phyloP scores from a whole-genome alignment of 768 basidiomycete species.

The Boletus sensibilis region DNA sequence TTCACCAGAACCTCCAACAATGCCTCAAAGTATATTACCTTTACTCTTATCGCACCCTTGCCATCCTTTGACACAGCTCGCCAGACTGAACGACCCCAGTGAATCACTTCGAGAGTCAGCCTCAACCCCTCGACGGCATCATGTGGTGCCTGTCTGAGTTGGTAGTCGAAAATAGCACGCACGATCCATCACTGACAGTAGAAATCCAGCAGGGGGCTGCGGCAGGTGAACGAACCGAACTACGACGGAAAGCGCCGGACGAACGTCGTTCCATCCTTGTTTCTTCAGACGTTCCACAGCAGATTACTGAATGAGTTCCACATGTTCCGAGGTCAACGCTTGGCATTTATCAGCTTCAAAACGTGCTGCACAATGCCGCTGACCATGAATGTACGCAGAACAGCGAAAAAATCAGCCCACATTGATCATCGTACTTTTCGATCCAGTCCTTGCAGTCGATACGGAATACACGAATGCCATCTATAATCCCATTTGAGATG shows the following conservation, averaged over 20 bases:
- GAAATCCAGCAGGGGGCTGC: not conserved
- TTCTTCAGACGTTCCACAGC: not conserved
- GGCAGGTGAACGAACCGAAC: not conserved
- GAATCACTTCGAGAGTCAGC: not conserved
- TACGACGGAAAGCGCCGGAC: not conserved
- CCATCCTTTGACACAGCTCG: not conserved
- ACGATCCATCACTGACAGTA: not conserved
- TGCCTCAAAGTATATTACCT: not conserved
- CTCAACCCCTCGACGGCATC: not conserved
- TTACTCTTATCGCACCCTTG: not conserved
- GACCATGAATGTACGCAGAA: not conserved
- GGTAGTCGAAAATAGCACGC: not conserved
- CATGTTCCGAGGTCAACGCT: not conserved
- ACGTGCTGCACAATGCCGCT: not conserved
- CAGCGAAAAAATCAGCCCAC: not conserved
- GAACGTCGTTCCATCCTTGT: not conserved
- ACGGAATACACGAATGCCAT: conserved; percentile 1
- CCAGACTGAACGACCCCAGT: conserved; percentile 7
- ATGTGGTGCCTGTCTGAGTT: not conserved
- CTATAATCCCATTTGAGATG: not conserved
- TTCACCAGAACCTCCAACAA: not conserved
- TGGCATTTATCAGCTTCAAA: not conserved
- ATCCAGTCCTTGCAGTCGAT: not conserved
- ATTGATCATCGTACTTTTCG: not conserved
- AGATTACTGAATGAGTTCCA: not conserved